Evolutionary conservation across 2,329 filamentous ascomycete species (phyloP).

Genomic region (Trichoderma sp.): DNA sequence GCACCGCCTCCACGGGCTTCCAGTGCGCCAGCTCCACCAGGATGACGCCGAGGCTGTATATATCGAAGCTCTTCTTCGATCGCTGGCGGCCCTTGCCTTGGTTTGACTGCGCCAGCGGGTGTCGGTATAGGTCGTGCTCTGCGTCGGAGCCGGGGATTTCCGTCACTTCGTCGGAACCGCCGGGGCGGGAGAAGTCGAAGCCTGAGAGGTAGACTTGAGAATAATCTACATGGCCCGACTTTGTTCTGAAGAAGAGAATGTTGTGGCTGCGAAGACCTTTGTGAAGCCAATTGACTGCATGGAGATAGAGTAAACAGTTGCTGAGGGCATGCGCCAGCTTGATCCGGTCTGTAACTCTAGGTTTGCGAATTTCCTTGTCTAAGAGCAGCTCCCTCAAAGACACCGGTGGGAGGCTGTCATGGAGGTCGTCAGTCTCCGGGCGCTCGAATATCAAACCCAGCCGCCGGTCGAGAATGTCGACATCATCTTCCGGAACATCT

Average conservation of each 20-base stretch:
- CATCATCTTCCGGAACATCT: slow-evolving; percentile 36
- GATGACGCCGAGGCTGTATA: slow-evolving; percentile 53
- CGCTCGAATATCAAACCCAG: slow-evolving; percentile 56
- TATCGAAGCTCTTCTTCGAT: slow-evolving; percentile 51
- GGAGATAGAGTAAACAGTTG: slow-evolving; percentile 53
- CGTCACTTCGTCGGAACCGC: slow-evolving; percentile 49
- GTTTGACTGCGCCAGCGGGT: slow-evolving; percentile 43
- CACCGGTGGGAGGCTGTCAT: slow-evolving; percentile 40
- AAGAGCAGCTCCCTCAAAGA: slow-evolving; percentile 49
- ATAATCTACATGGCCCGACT: slow-evolving; percentile 36
- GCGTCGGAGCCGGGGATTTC: slow-evolving; percentile 46
- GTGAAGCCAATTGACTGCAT: slow-evolving; percentile 57
- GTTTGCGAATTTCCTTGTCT: slow-evolving; percentile 37
- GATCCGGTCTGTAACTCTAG: slow-evolving; percentile 52
- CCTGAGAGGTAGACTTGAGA: slow-evolving; percentile 47
- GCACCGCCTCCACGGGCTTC: slow-evolving; percentile 44
- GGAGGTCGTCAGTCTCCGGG: slow-evolving; percentile 38
- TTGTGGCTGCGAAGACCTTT: slow-evolving; percentile 56
- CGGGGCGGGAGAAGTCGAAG: slow-evolving; percentile 55
- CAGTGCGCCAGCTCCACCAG: slow-evolving; percentile 55
- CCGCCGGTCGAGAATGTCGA: slow-evolving; percentile 42
- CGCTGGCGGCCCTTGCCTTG: slow-evolving; percentile 32
- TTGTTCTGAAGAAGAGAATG: slow-evolving; percentile 49
- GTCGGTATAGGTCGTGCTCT: slow-evolving; percentile 50
- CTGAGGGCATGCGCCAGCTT: slow-evolving; percentile 50